Percentiles rank a stretch among this genome's conserved stretches.
These are phyloP conservation scores for Scheffersomyces stambukii DNA, from an alignment of 1,139 yeast species.

Conservation along the genomic window DNA sequence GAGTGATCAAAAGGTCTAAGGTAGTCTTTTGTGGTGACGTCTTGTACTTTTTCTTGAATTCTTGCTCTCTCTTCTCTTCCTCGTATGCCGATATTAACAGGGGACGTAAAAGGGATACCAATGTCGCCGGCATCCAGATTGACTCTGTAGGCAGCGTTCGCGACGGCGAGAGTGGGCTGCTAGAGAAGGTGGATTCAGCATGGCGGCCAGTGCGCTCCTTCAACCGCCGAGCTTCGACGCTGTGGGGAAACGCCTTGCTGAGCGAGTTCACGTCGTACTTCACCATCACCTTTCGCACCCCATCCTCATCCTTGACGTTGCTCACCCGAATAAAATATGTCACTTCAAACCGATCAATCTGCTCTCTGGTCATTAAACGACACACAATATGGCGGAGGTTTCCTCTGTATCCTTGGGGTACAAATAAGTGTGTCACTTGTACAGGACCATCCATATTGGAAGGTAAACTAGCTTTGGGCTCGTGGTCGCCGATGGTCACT, in stretches of 20 bases:
- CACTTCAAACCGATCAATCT: too few species aligned
- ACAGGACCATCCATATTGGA: too few species aligned
- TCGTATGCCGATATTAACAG: slow-evolving; percentile 9
- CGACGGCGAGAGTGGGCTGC: too few species aligned
- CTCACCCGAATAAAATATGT: slow-evolving; percentile 3
- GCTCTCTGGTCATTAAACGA: slow-evolving; percentile 5
- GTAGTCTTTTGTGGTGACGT: slow-evolving; percentile 9
- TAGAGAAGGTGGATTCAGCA: too few species aligned
- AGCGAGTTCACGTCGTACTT: slow-evolving; percentile 7
- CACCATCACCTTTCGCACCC: slow-evolving; percentile 8
- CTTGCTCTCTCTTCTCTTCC: slow-evolving; percentile 4
- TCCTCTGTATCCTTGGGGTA: slow-evolving; percentile 4
- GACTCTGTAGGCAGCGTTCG: slow-evolving; percentile 4
- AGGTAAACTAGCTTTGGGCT: too few species aligned
- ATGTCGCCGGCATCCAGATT: slow-evolving; percentile 15
- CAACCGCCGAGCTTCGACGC: slow-evolving; percentile 5
- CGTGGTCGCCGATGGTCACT: too few species aligned
- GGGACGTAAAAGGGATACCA: slow-evolving; percentile 10
- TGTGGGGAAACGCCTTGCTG: slow-evolving; percentile 6
- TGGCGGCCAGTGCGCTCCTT: not conserved
- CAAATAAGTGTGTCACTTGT: too few species aligned
- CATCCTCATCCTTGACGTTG: slow-evolving; percentile 7
- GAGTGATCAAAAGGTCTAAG: slow-evolving; percentile 7
- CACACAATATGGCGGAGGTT: slow-evolving; percentile 6
- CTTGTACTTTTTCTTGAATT: slow-evolving; percentile 4